Conservation (phyloP, 768 basidiomycete species). For the Kwoniella dejecticola region DNA sequence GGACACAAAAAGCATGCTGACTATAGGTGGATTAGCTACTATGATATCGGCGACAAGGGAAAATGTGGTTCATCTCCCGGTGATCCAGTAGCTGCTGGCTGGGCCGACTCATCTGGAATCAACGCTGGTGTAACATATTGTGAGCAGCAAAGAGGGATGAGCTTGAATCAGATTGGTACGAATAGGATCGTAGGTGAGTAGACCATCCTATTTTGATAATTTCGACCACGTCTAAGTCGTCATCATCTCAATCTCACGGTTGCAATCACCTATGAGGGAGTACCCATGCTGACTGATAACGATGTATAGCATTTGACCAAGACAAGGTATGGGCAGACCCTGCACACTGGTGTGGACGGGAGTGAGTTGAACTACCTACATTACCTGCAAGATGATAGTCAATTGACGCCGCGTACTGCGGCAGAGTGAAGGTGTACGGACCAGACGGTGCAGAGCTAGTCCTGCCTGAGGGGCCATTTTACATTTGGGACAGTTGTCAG, state of each 20-base stretch:
- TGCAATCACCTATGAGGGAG: no score
- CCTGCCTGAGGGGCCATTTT: slow-evolving; percentile 16
- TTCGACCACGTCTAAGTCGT: no score
- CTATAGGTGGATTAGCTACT: slow-evolving; percentile 12
- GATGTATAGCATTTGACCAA: slow-evolving; percentile 16
- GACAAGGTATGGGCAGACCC: slow-evolving; percentile 17
- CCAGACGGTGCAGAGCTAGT: slow-evolving; percentile 9
- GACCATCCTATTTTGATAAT: no score
- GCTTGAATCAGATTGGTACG: slow-evolving; percentile 18
- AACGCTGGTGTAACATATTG: slow-evolving; percentile 13
- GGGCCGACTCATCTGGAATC: slow-evolving; percentile 15
- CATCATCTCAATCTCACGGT: no score
- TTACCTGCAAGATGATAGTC: not conserved
- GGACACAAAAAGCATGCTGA: no score
- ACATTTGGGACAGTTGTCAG: slow-evolving; percentile 27
- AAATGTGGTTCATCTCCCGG: not conserved
- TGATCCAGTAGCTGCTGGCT: slow-evolving; percentile 17
- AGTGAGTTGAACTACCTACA: slow-evolving; percentile 7
- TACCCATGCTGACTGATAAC: not conserved
- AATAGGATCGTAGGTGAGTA: slow-evolving; percentile 22
- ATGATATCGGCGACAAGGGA: slow-evolving; percentile 19
- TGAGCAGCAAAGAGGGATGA: slow-evolving; percentile 14
- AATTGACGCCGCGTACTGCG: no score
- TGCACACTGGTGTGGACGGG: slow-evolving; percentile 24
- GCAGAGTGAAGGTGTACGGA: slow-evolving; percentile 15